Evolutionary conservation across 352 stramenopile genomes (phyloP).

Genomic region (Phytopythium boreale): DNA sequence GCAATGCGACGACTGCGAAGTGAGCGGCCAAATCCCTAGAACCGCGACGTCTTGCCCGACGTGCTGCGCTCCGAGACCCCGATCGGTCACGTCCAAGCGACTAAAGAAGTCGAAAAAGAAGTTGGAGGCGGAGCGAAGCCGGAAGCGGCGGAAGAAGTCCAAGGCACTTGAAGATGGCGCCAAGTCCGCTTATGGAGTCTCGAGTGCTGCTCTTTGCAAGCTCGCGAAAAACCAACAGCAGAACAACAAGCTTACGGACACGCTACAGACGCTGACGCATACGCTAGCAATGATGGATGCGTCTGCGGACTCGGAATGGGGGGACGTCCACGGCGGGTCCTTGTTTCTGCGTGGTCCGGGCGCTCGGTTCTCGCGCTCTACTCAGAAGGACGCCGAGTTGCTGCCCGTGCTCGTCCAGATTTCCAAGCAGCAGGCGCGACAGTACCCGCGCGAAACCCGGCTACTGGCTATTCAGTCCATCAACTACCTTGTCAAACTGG

Average conservation of each 20-base stretch:
- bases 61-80: constrained; percentile 30
- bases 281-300: constrained; percentile 85
- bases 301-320: constrained; percentile 71
- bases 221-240: constrained; percentile 41
- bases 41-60: constrained; percentile 29
- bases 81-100: constrained; percentile 5
- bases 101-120: constrained; percentile 12
- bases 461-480: constrained; percentile 75
- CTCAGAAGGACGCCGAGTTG: constrained; percentile 59
- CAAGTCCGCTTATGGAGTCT: constrained; percentile 65
- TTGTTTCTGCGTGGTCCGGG: constrained; percentile 47
- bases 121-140: constrained; percentile 31
- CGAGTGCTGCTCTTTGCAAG: constrained; percentile 57
- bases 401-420: constrained; percentile 48
- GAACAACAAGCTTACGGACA: constrained; percentile 51
- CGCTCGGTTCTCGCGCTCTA: constrained; percentile 17
- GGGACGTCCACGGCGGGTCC: constrained; percentile 38
- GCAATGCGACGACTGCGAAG: constrained; percentile 8
- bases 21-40: constrained; percentile 11
- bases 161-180: constrained; percentile 36
- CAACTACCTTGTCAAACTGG: constrained; percentile 87
- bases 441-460: constrained; percentile 44
- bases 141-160: constrained; percentile 27
- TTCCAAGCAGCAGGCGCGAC: constrained; percentile 33
- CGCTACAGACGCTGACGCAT: constrained; percentile 76